phyloP scores from a whole-genome alignment of 805 yeast genomes.

The Suhomyces sp. region DNA sequence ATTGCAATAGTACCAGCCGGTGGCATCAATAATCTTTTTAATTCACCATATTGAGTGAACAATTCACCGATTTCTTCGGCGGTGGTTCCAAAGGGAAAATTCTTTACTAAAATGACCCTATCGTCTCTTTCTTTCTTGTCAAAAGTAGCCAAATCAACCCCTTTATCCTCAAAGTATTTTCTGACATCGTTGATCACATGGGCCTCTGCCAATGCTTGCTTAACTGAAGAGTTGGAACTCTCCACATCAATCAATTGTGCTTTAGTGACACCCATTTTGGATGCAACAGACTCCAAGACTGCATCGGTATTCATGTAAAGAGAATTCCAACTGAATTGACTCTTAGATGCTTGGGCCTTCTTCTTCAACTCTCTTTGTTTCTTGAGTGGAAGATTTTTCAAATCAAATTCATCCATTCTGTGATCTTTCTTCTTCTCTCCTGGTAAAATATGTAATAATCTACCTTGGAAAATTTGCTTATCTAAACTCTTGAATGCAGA shows the following conservation, averaged over 20 bases:
- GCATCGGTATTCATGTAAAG: conserved; percentile 89
- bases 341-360: conserved; percentile 79
- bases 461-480: conserved; percentile 90
- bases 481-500: conserved; percentile 73
- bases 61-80: conserved; percentile 77
- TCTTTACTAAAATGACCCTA: conserved; percentile 76
- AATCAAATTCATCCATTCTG: conserved; percentile 83
- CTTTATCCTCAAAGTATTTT: conserved; percentile 78
- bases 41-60: conserved; percentile 76
- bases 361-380: conserved; percentile 84
- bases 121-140: conserved; percentile 71
- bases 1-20: conserved; percentile 96
- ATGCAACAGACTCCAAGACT: conserved; percentile 84
- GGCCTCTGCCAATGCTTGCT: conserved; percentile 96
- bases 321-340: conserved; percentile 94
- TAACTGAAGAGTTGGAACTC: conserved; percentile 84
- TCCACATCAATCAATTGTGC: conserved; percentile 85
- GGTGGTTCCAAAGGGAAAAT: conserved; percentile 86
- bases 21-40: conserved; percentile 84
- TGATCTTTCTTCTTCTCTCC: conserved; percentile 82
- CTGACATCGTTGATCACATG: conserved; percentile 91
- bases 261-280: conserved; percentile 77
- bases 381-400: conserved; percentile 87
- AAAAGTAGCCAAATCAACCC: conserved; percentile 80
- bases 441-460: conserved; percentile 85